Conservation (phyloP, 2,329 filamentous ascomycete species). For the Aspergillus niger region DNA sequence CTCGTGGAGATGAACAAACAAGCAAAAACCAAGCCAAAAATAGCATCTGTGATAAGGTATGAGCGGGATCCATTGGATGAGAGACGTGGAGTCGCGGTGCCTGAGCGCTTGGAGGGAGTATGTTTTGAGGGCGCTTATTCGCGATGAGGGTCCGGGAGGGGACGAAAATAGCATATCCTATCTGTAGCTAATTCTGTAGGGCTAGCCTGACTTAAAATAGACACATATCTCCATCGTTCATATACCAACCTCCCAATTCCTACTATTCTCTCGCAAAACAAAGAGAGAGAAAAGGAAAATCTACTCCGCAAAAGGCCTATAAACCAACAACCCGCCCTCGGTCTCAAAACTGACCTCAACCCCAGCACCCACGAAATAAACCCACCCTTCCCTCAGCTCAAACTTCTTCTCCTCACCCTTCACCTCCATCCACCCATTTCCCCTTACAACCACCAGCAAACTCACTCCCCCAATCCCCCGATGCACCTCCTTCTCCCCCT, state of each 20-base stretch:
- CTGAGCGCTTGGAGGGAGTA: conserved; percentile 4
- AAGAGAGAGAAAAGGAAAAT: not conserved
- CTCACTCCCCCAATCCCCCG: conserved; percentile 61
- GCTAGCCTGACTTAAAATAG: not conserved
- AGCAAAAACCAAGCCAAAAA: not conserved
- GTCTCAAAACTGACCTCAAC: conserved; percentile 51
- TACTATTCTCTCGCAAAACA: no score
- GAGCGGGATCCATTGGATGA: not conserved
- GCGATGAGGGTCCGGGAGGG: not conserved
- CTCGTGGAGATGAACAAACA: not conserved
- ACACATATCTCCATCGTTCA: no score
- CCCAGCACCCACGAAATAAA: conserved; percentile 67
- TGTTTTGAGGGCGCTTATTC: conserved; percentile 4
- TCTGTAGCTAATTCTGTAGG: not conserved
- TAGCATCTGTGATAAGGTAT: not conserved
- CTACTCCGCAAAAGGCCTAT: conserved; percentile 49
- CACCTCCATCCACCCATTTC: conserved; percentile 58
- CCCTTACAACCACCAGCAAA: conserved; percentile 64
- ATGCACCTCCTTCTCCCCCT: conserved; percentile 62
- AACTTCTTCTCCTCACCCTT: conserved; percentile 51
- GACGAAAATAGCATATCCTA: conserved; percentile 1
- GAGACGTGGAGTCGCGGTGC: not conserved
- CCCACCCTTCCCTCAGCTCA: conserved; percentile 61
- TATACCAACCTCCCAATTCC: no score
- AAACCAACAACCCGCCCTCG: conserved; percentile 49